A percentile compares a stretch with the other conserved stretches of the same genome.
These are phyloP conservation scores for Draba incana DNA, from an alignment of 345 rosid genomes.

Conservation along the genomic window DNA sequence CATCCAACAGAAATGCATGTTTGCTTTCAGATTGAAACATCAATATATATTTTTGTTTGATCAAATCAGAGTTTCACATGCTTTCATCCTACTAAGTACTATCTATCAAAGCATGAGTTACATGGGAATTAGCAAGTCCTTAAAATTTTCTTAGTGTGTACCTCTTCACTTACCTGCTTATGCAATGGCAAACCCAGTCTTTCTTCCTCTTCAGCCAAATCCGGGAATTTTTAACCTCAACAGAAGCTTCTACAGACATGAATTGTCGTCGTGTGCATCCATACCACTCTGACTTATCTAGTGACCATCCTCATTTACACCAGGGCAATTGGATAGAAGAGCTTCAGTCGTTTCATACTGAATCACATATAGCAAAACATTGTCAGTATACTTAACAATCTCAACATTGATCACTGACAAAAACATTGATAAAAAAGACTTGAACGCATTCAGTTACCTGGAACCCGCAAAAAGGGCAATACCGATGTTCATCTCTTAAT, in stretches of 20 bases:
- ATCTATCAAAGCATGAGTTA: constrained; percentile 32
- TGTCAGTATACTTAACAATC: constrained; percentile 19
- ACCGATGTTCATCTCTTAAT: constrained; percentile 72
- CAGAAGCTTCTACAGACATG: constrained; percentile 20
- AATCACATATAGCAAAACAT: constrained; percentile 6
- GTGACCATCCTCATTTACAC: constrained; percentile 79
- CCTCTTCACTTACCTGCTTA: constrained; percentile 28
- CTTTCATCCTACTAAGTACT: constrained; percentile 11
- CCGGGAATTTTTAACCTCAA: constrained; percentile 1
- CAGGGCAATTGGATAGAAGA: constrained; percentile 79
- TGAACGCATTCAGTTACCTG: constrained; percentile 49
- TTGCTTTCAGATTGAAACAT: neutral
- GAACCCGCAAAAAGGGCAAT: constrained; percentile 86
- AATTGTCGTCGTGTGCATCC: constrained; percentile 2
- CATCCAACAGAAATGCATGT: constrained; percentile 6
- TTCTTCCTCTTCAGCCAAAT: constrained; percentile 26
- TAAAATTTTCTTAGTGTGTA: neutral
- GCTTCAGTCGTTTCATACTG: constrained; percentile 89
- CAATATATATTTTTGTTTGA: neutral
- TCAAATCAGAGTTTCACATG: constrained; percentile 32
- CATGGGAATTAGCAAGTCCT: constrained; percentile 19
- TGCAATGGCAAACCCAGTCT: constrained; percentile 10
- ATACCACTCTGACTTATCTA: constrained; percentile 26
- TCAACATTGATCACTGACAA: neutral
- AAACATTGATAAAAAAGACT: constrained; percentile 8